These are phyloP conservation scores for Penicillium sp. DNA, from an alignment of 2,329 filamentous ascomycete genomes.

Conservation along the genomic window DNA sequence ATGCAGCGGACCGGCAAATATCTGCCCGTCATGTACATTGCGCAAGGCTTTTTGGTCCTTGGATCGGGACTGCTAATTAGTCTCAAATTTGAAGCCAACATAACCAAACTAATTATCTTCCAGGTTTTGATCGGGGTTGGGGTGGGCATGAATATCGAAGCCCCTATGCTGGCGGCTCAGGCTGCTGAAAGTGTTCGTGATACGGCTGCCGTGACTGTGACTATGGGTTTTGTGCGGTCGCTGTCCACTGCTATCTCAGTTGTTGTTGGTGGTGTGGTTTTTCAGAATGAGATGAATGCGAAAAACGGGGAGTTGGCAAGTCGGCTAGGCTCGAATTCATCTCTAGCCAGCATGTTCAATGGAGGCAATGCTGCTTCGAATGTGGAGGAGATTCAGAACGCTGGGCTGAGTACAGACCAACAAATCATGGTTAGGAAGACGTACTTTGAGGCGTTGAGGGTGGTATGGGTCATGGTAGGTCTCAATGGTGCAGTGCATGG, in stretches of 20 bases:
- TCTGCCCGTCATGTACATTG: constrained; percentile 55
- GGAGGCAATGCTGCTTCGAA: constrained; percentile 2
- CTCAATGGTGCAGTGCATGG: not conserved
- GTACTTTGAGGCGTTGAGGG: constrained; percentile 3
- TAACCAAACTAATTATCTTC: constrained; percentile 35
- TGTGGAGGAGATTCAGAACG: constrained; percentile 1
- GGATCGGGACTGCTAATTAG: constrained; percentile 62
- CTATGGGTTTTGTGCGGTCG: constrained; percentile 57
- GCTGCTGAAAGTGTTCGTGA: constrained; percentile 23
- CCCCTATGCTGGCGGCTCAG: constrained; percentile 58
- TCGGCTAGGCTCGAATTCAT: not conserved
- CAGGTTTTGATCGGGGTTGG: constrained; percentile 55
- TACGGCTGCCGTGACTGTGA: constrained; percentile 57
- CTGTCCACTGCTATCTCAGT: constrained; percentile 56
- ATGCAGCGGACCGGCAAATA: constrained; percentile 67
- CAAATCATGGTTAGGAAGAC: constrained; percentile 2
- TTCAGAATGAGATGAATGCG: constrained; percentile 38
- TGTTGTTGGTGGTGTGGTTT: constrained; percentile 53
- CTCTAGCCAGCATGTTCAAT: constrained; percentile 2
- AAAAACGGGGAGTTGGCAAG: constrained; percentile 13
- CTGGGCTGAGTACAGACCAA: not conserved
- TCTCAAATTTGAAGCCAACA: constrained; percentile 48
- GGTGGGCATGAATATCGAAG: constrained; percentile 56
- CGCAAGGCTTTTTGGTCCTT: constrained; percentile 56
- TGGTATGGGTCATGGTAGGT: constrained; percentile 6